Conservation (phyloP, 2,329 filamentous ascomycete genomes). For the Alternaria atra region DNA sequence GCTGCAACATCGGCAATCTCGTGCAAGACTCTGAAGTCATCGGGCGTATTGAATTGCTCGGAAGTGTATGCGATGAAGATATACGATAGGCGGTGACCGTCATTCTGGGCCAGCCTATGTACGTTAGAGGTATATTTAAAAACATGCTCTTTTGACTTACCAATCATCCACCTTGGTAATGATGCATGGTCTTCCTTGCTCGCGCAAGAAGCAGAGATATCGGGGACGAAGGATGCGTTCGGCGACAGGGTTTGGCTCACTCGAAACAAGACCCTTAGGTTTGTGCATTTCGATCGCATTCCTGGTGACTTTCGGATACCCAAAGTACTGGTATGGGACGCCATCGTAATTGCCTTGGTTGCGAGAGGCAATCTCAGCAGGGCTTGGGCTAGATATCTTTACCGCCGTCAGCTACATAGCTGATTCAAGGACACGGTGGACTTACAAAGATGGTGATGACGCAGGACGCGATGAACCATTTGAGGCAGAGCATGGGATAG, state of each 20-base stretch:
- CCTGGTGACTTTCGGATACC: slow-evolving; percentile 43
- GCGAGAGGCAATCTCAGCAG: slow-evolving; percentile 20
- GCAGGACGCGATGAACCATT: slow-evolving; percentile 42
- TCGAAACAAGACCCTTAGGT: slow-evolving; percentile 8
- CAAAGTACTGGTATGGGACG: slow-evolving; percentile 40
- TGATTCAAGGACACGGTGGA: not conserved
- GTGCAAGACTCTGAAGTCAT: slow-evolving; percentile 43
- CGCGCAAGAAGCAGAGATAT: slow-evolving; percentile 41
- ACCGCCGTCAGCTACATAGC: not conserved
- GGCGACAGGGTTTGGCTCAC: slow-evolving; percentile 32
- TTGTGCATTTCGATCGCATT: slow-evolving; percentile 39
- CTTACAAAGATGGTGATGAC: slow-evolving; percentile 37
- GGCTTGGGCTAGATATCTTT: slow-evolving; percentile 34
- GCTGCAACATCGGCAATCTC: slow-evolving; percentile 53
- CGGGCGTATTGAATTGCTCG: slow-evolving; percentile 48
- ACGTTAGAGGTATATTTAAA: not conserved
- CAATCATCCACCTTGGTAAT: slow-evolving; percentile 40
- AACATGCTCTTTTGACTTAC: slow-evolving; percentile 1
- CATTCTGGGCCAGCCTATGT: slow-evolving; percentile 29
- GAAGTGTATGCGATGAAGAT: slow-evolving; percentile 56
- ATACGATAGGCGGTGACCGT: slow-evolving; percentile 42
- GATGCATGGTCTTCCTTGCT: slow-evolving; percentile 26
- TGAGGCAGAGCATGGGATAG: slow-evolving; percentile 34
- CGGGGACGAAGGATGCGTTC: slow-evolving; percentile 40
- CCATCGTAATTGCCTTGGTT: slow-evolving; percentile 40